Evolutionary conservation across 805 yeast genomes (phyloP), one percentile per base, ranked within the genome.

Genomic region (Kodamaea fukazawae): DNA sequence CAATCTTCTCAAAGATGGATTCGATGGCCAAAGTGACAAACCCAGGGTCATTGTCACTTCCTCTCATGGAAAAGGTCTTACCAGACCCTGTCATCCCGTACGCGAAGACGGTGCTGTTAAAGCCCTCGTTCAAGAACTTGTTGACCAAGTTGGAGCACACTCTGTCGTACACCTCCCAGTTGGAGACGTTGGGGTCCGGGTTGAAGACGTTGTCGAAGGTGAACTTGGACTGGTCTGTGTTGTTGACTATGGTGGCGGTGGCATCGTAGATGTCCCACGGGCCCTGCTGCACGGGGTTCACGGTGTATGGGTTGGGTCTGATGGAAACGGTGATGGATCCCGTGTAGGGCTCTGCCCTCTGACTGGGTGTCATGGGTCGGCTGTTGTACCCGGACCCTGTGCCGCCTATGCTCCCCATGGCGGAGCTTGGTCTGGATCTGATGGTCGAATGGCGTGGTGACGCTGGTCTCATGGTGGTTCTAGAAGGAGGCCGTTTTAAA

Each of bases 31-130:
- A 64, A 29, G 83, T 79, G 31, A 89, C 83, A 35, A 88, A 70
- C 3, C 96, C 96, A 0, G 82, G 80, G 45, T 80, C 82, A 4
- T 49, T 45, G 2, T 60, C 68, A 18, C 71, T 67, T 22, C 96
- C 96, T 46, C 81, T 82, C 95, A 88, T 88, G 2, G 95, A 78
- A 55, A 76, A 81, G 0, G 96, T 88, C 60, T 88, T 88, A 8
- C 96, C 96, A 1, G 95, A 83, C 0, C 96, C 96, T 0, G 96
- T 88, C 88, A 86, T 86, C 26, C 96, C 96, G 54, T 88, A 88
- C 0, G 98, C 97, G 58, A 91, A 88, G 1, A 90, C 79, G 0
- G 96, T 89, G 11, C 90, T 90, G 54, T 88, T 88, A 59, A 65
- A 90, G 0, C 96, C 96, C 11, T 80, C 81, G 32, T 59, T 50